Percentiles rank a stretch among this genome's conserved stretches.
These are phyloP conservation scores for Myxozyma udenii DNA, from an alignment of 805 yeast species.

Conservation along the genomic window DNA sequence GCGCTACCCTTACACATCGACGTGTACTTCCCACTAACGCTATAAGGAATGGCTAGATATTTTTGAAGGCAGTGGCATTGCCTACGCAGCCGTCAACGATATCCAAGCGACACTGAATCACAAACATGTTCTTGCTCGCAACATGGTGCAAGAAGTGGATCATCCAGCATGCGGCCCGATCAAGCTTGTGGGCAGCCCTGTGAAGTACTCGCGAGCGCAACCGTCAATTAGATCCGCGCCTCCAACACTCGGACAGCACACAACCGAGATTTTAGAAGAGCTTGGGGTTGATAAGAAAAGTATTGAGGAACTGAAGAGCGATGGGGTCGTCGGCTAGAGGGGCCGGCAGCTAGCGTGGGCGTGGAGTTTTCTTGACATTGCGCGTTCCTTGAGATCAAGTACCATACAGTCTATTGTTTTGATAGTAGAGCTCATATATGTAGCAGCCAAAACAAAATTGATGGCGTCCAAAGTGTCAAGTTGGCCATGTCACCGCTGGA, in stretches of 20 bases:
- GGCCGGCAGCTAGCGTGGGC: background rate
- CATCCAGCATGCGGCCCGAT: conserved; percentile 41
- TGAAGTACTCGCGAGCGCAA: conserved; percentile 41
- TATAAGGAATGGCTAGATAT: conserved; percentile 40
- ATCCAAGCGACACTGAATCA: conserved; percentile 39
- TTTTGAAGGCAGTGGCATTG: conserved; percentile 39
- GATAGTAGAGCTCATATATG: too few relatives aligned
- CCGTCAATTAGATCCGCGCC: conserved; percentile 40
- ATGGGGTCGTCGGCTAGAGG: conserved; percentile 34
- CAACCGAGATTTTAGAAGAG: conserved; percentile 35
- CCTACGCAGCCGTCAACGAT: conserved; percentile 45
- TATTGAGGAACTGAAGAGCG: conserved; percentile 31
- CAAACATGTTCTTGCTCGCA: conserved; percentile 40
- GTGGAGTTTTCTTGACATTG: background rate
- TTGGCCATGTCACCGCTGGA: too few relatives aligned
- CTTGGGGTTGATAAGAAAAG: conserved; percentile 20
- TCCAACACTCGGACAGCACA: conserved; percentile 44
- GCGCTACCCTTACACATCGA: background rate
- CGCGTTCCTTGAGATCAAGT: background rate
- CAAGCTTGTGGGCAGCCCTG: conserved; percentile 41
- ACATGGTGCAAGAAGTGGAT: conserved; percentile 40
- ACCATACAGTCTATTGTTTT: too few relatives aligned
- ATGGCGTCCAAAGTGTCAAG: too few relatives aligned
- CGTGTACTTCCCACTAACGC: too few relatives aligned
- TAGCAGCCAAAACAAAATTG: too few relatives aligned